Base-by-base conservation (phyloP, 2,329 filamentous ascomycete species). In the Phialemonium atrogriseum region DNA sequence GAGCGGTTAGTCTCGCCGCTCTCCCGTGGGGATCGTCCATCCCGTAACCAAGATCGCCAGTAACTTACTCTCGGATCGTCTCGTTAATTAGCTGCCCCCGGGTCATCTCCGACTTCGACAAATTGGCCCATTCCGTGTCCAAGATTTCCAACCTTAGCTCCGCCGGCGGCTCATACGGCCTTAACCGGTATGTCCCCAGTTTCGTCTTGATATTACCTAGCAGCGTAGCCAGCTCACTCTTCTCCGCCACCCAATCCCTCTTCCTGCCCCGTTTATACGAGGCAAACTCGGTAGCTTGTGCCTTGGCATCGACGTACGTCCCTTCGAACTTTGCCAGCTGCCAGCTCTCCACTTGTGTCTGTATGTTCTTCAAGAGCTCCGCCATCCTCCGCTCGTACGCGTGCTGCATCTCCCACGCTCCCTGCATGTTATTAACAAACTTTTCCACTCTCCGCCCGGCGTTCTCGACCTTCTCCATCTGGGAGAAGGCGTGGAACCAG, bases 401-500 rank as follows among this genome's bases (percentile, higher is more conserved):
- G 52, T 86, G 94, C 59, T 98, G 88, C 91, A 98, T 98, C 60
- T 95, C 89, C 91, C 91, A 98, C 7, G 91, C 89, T 14, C 91
- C 91, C 54, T 95, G 87, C 91, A 98, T 96, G 56, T 91, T 96
- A 54, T 85, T 86, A 47, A 98, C 84, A 51, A 98, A 98, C 60
- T 98, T 98, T 64, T 98, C 91, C 5, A 98, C 91, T 45, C 91
- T 77, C 39, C 91, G 77, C 5, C 91, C 91, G 4, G 91, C 91
- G 54, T 98, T 98, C 59, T 98, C 91, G 7, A 98, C 91, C 55
- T 89, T 84, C 62, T 98, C 91, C 80, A 98, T 93, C 52, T 96
- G 89, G 18, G 89, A 96, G 56, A 98, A 98, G 47, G 91, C 91
- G 54, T 98, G 91, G 71, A 98, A 98, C 91, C 91, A 98, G 66